phyloP scores from a whole-genome alignment of 139 green algal species.

The Zygnema cylindricum region DNA sequence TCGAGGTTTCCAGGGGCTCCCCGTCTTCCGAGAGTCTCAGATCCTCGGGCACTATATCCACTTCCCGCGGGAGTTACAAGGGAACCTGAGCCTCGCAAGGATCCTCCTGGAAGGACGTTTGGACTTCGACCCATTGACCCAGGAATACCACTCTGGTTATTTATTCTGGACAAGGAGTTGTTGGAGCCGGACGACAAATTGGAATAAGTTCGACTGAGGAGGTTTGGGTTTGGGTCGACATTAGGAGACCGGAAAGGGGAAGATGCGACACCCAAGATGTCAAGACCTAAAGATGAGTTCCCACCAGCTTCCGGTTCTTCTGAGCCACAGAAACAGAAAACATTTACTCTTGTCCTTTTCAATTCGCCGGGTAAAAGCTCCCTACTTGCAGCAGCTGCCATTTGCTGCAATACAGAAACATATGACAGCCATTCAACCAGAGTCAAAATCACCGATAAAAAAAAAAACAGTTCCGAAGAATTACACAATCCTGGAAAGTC shows the following conservation, averaged over 20 bases:
- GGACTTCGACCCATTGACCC: too few species aligned
- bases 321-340: constrained; percentile 49
- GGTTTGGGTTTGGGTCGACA: not conserved
- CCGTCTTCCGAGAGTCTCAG: not conserved
- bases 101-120: not conserved
- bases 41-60: not conserved
- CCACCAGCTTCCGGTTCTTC: not conserved
- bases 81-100: not conserved
- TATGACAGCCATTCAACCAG: not conserved
- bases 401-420: not conserved
- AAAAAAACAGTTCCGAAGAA: too few species aligned
- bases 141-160: too few species aligned
- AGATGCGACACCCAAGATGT: not conserved
- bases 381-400: constrained; percentile 16
- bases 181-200: not conserved
- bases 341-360: constrained; percentile 50
- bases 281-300: not conserved
- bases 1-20: not conserved
- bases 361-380: constrained; percentile 45
- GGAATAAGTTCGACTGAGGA: not conserved
- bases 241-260: not conserved
- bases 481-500: too few species aligned
- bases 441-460: too few species aligned
- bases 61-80: not conserved
- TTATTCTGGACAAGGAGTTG: not conserved